Evolutionary conservation across 2,329 filamentous ascomycete genomes (phyloP).

Genomic region (Chlorencoelia australis): DNA sequence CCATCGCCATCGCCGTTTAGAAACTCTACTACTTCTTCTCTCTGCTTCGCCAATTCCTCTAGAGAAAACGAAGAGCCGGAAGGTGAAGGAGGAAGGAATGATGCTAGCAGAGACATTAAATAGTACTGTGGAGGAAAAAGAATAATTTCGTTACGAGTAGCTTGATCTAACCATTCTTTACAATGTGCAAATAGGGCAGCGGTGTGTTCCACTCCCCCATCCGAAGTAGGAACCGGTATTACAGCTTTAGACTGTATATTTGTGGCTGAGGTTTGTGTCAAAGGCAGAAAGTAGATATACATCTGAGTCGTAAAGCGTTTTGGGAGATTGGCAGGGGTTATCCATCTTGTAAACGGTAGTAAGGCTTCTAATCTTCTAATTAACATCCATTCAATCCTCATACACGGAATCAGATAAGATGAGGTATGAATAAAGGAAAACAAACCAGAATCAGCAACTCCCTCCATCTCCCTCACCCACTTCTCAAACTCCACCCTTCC

Average conservation of each 20-base stretch:
- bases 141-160: conserved; percentile 57
- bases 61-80: conserved; percentile 19
- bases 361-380: no score
- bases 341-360: conserved; percentile 81
- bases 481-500: conserved; percentile 55
- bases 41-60: conserved; percentile 35
- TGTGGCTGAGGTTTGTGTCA: conserved; percentile 25
- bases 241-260: conserved; percentile 19
- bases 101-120: conserved; percentile 50
- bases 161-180: conserved; percentile 56
- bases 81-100: conserved; percentile 34
- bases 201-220: conserved; percentile 57
- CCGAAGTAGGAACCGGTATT: conserved; percentile 51
- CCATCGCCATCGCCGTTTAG: conserved; percentile 34
- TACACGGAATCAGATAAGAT: no score
- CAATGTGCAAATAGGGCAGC: conserved; percentile 69
- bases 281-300: conserved; percentile 85
- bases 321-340: conserved; percentile 64
- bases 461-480: conserved; percentile 50
- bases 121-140: conserved; percentile 87
- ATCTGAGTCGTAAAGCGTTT: conserved; percentile 91
- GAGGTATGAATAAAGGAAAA: conserved; percentile 9
- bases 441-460: conserved; percentile 54
- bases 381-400: no score
- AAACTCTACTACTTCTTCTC: conserved; percentile 44